phyloP scores from a whole-genome alignment of 768 basidiomycete genomes.

The Leccinum rimulosum region DNA sequence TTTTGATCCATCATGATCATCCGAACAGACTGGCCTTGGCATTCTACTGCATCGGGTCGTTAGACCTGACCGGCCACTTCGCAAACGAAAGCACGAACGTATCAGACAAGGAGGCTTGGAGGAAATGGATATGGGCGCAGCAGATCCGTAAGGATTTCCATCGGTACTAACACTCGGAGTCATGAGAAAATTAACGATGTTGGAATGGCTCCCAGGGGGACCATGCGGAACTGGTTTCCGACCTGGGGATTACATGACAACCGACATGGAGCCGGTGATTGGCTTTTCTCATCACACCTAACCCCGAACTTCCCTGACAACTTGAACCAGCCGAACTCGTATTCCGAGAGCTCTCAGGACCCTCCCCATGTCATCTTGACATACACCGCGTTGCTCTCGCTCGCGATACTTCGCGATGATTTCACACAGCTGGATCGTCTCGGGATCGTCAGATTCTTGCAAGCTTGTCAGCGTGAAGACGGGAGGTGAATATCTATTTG shows the following conservation, averaged over 20 bases:
- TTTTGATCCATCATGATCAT: conserved; percentile 15
- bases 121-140: conserved; percentile 87
- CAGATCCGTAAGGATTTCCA: conserved; percentile 52
- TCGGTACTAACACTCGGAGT: not conserved
- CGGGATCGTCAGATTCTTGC: conserved; percentile 67
- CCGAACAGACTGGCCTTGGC: conserved; percentile 68
- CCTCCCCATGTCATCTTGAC: conserved; percentile 89
- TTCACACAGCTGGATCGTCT: conserved; percentile 65
- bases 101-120: conserved; percentile 61
- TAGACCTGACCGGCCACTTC: conserved; percentile 70
- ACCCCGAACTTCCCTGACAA: conserved; percentile 6
- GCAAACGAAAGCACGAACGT: conserved; percentile 39
- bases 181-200: not conserved
- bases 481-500: conserved; percentile 60
- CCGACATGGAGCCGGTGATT: conserved; percentile 21
- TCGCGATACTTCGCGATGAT: conserved; percentile 86
- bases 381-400: conserved; percentile 82
- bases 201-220: conserved; percentile 41
- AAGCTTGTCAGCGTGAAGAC: conserved; percentile 70
- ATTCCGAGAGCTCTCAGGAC: conserved; percentile 49
- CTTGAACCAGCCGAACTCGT: conserved; percentile 30
- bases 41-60: conserved; percentile 84
- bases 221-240: conserved; percentile 66
- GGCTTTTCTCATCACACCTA: not conserved
- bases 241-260: conserved; percentile 71